These are phyloP conservation scores for Mortierella sp. DNA, from an alignment of 371 early-diverging fungal species.

Conservation along the genomic window DNA sequence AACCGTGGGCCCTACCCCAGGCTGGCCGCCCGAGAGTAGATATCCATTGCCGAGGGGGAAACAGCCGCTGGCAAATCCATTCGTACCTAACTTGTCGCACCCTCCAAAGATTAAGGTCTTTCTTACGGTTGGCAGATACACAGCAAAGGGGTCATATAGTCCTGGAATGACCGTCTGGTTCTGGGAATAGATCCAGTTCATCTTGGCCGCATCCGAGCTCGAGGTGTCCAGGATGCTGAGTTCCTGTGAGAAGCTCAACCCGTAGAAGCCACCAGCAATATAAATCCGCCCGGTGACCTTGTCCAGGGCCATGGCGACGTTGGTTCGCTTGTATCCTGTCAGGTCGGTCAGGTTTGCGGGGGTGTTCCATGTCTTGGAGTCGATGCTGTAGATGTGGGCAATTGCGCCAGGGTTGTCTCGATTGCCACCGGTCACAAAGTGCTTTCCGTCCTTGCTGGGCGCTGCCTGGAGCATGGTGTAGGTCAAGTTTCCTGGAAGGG, in stretches of 20 bases:
- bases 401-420: slow-evolving; percentile 30
- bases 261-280: slow-evolving; percentile 32
- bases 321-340: slow-evolving; percentile 38
- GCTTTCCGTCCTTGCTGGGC: slow-evolving; percentile 30
- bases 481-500: slow-evolving; percentile 9
- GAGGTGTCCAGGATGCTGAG: slow-evolving; percentile 26
- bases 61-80: slow-evolving; percentile 11
- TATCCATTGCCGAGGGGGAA: slow-evolving; percentile 11
- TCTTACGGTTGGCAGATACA: slow-evolving; percentile 28
- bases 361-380: slow-evolving; percentile 8
- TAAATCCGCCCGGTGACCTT: slow-evolving; percentile 24
- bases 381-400: slow-evolving; percentile 30
- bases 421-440: slow-evolving; percentile 46
- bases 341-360: slow-evolving; percentile 12
- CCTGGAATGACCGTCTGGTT: slow-evolving; percentile 20
- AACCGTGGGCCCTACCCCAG: neutral
- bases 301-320: slow-evolving; percentile 40
- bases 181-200: slow-evolving; percentile 14
- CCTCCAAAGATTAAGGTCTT: slow-evolving; percentile 35
- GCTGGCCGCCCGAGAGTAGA: slow-evolving; percentile 17
- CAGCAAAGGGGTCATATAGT: slow-evolving; percentile 30
- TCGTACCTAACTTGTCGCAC: neutral
- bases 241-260: slow-evolving; percentile 18
- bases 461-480: slow-evolving; percentile 28
- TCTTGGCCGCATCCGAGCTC: neutral